phyloP scores from a whole-genome alignment of 768 basidiomycete species.

The Leccinellum luteum region DNA sequence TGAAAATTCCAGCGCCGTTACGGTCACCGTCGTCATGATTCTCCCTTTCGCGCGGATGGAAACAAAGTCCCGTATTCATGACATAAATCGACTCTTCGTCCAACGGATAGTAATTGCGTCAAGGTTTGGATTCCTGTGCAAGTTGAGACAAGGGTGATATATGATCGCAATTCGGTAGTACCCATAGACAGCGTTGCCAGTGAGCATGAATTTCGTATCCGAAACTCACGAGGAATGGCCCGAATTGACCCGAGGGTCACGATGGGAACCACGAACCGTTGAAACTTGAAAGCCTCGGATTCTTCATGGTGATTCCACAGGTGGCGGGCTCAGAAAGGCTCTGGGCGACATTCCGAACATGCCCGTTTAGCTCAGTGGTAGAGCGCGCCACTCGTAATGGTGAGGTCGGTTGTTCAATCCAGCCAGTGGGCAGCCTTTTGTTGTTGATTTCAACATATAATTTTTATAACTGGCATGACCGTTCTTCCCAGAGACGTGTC shows the following conservation, averaged over 20 bases:
- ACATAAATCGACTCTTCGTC: background rate
- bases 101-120: no score
- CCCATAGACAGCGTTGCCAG: no score
- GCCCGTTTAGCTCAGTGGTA: conserved; percentile 13
- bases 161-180: no score
- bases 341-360: background rate
- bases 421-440: conserved; percentile 39
- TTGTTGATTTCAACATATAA: no score
- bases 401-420: conserved; percentile 48
- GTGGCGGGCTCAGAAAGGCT: background rate
- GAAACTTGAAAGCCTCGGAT: no score
- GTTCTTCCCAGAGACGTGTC: background rate
- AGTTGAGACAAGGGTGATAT: background rate
- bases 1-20: no score
- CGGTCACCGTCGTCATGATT: no score
- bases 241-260: background rate
- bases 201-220: background rate
- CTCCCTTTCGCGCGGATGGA: no score
- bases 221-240: background rate
- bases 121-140: background rate
- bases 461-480: background rate
- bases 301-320: no score
- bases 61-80: no score
- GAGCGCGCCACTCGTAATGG: conserved; percentile 29
- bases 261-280: background rate